A percentile compares a stretch with the other conserved stretches of the same genome.
Conservation (phyloP, 192 early-diverging fungal genomes). For the Nowakowskiella sp. region DNA sequence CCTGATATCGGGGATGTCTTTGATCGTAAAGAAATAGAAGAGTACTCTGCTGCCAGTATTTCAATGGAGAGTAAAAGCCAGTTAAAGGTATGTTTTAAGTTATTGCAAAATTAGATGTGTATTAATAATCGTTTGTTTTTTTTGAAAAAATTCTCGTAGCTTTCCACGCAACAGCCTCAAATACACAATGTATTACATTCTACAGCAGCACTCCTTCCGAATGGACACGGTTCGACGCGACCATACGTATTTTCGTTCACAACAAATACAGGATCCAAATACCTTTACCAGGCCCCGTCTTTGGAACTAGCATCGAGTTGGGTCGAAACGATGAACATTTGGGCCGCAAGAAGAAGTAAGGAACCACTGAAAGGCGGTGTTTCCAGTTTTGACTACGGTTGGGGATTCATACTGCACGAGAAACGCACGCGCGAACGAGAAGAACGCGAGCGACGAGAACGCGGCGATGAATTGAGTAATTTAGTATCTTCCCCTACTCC, state of each 20-base stretch:
- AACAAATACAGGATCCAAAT: slow-evolving; percentile 70
- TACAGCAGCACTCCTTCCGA: slow-evolving; percentile 71
- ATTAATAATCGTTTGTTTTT: too few relatives aligned
- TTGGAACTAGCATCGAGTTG: slow-evolving; percentile 69
- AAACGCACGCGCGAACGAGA: slow-evolving; percentile 14
- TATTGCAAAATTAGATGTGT: too few relatives aligned
- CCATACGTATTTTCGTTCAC: slow-evolving; percentile 82
- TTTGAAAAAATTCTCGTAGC: slow-evolving; percentile 14
- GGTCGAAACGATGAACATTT: slow-evolving; percentile 86
- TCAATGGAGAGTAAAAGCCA: too few relatives aligned
- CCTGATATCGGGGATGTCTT: slow-evolving; percentile 1
- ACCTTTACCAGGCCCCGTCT: slow-evolving; percentile 78
- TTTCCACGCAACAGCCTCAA: slow-evolving; percentile 13
- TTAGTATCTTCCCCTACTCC: too few relatives aligned
- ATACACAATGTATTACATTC: slow-evolving; percentile 63
- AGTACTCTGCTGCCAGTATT: too few relatives aligned
- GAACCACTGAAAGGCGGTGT: slow-evolving; percentile 83
- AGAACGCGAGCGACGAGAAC: slow-evolving; percentile 5
- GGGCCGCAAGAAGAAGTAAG: slow-evolving; percentile 85
- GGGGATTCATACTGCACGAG: slow-evolving; percentile 49
- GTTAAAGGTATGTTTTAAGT: too few relatives aligned
- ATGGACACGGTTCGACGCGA: slow-evolving; percentile 70
- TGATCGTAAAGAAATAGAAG: neutral
- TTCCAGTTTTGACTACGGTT: slow-evolving; percentile 90
- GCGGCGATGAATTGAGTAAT: slow-evolving; percentile 5